Percentiles rank a stretch among this genome's conserved stretches.
phyloP scores from a whole-genome alignment of 495 filamentous ascomycete genomes.

The Penicillium maclennaniae region DNA sequence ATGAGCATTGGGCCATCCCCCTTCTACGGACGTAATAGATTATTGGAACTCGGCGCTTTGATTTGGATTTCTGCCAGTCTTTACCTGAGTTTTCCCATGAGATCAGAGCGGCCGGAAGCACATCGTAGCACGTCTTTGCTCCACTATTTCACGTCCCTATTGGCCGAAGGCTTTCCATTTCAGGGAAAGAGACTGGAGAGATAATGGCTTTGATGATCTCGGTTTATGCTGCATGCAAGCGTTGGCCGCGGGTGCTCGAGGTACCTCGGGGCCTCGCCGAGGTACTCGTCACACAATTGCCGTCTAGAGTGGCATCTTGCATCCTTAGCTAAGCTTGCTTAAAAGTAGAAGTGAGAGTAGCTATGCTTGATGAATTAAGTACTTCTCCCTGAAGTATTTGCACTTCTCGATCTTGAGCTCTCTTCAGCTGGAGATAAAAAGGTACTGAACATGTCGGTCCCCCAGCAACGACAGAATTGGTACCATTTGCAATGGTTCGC shows the following conservation, averaged over 20 bases:
- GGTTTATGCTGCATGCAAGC: not conserved
- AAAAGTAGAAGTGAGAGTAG: not conserved
- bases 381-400: not conserved
- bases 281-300: slow-evolving; percentile 20
- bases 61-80: not conserved
- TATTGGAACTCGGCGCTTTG: not conserved
- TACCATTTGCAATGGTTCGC: slow-evolving; percentile 39
- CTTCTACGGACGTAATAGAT: not conserved
- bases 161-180: not conserved
- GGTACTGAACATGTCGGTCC: slow-evolving; percentile 9
- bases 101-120: not conserved
- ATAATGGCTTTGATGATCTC: not conserved
- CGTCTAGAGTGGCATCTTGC: slow-evolving; percentile 18
- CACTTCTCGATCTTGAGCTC: not conserved
- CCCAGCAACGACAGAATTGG: slow-evolving; percentile 33
- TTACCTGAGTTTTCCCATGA: not conserved
- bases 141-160: slow-evolving; percentile 20
- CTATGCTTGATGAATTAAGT: no score
- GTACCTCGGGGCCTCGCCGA: slow-evolving; percentile 1
- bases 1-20: not conserved
- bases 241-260: not conserved
- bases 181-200: not conserved
- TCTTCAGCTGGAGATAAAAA: not conserved
- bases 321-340: not conserved
- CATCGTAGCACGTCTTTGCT: slow-evolving; percentile 21